phyloP scores from a whole-genome alignment of 2,329 filamentous ascomycete genomes.

The Scolecobasidium constrictum region DNA sequence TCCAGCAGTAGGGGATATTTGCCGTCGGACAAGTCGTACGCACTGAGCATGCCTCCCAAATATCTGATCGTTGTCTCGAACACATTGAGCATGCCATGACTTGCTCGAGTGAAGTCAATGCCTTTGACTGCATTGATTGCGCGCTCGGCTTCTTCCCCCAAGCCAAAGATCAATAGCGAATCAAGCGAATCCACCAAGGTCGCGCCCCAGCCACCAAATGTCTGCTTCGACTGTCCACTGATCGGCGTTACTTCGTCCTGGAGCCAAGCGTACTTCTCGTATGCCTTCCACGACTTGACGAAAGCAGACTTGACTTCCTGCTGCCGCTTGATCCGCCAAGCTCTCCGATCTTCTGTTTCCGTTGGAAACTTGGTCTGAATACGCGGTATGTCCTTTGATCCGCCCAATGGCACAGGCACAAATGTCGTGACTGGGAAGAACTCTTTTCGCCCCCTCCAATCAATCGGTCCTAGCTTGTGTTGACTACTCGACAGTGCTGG shows the following conservation, averaged over 20 bases:
- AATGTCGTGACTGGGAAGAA: slow-evolving; percentile 20
- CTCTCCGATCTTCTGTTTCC: slow-evolving; percentile 21
- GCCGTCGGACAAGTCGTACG: slow-evolving; percentile 23
- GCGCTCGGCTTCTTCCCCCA: slow-evolving; percentile 44
- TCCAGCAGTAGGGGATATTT: slow-evolving; percentile 25
- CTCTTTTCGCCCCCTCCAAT: background rate
- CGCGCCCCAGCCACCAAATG: slow-evolving; percentile 46
- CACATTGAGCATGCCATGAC: slow-evolving; percentile 21
- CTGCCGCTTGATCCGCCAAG: slow-evolving; percentile 20
- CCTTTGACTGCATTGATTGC: slow-evolving; percentile 40
- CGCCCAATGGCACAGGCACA: slow-evolving; percentile 21
- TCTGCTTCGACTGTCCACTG: slow-evolving; percentile 34
- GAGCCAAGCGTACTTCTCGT: slow-evolving; percentile 42
- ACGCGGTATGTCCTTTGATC: slow-evolving; percentile 19
- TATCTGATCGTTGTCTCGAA: slow-evolving; percentile 31
- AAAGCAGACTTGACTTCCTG: slow-evolving; percentile 26
- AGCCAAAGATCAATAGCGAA: slow-evolving; percentile 51
- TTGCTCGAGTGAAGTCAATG: slow-evolving; percentile 42
- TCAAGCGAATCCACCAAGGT: slow-evolving; percentile 51
- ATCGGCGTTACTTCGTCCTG: slow-evolving; percentile 42
- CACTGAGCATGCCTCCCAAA: slow-evolving; percentile 25
- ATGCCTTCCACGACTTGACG: slow-evolving; percentile 34
- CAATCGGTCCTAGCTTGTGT: background rate
- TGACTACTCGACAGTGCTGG: no score
- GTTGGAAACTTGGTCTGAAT: slow-evolving; percentile 26